Percentiles rank a stretch among this genome's conserved stretches.
Evolutionary conservation across 75 land plant species (phyloP).

Genomic region (Pinus tabuliformis): DNA sequence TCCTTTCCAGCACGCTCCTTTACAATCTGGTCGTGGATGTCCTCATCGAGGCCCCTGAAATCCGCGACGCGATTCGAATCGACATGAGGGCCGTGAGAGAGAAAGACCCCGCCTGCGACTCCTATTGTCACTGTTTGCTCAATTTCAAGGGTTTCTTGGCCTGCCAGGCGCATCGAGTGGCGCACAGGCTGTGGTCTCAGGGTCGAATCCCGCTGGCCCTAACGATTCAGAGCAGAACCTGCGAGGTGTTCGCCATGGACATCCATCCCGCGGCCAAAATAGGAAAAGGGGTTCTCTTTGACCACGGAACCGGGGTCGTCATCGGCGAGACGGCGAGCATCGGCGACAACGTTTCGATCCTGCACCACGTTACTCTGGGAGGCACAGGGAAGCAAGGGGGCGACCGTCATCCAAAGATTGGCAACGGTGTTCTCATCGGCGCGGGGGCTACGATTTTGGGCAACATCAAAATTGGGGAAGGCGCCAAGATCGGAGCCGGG

Average conservation of each 20-base stretch:
- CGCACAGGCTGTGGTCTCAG: slow-evolving; percentile 14
- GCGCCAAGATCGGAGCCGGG: slow-evolving; percentile 76
- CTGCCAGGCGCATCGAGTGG: slow-evolving; percentile 38
- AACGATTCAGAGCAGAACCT: slow-evolving; percentile 16
- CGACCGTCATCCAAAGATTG: slow-evolving; percentile 69
- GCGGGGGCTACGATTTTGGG: slow-evolving; percentile 75
- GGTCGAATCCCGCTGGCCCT: slow-evolving; percentile 28
- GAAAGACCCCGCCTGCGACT: slow-evolving; percentile 68
- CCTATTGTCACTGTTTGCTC: slow-evolving; percentile 59
- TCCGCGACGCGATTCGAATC: slow-evolving; percentile 44
- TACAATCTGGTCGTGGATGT: slow-evolving; percentile 27
- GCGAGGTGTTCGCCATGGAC: slow-evolving; percentile 35
- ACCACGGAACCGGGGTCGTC: slow-evolving; percentile 40
- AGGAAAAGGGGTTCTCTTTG: slow-evolving; percentile 20
- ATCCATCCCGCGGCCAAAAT: slow-evolving; percentile 41
- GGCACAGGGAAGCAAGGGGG: slow-evolving; percentile 58
- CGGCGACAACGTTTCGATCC: slow-evolving; percentile 70
- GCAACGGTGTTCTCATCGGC: slow-evolving; percentile 70
- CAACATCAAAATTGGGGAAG: slow-evolving; percentile 58
- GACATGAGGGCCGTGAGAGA: slow-evolving; percentile 42
- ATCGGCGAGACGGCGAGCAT: slow-evolving; percentile 43
- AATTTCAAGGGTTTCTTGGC: slow-evolving; percentile 71
- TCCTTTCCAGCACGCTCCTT: slow-evolving; percentile 35
- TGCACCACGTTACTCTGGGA: slow-evolving; percentile 69
- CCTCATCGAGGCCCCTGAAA: slow-evolving; percentile 27